Base-by-base conservation (phyloP, 2,329 filamentous ascomycete species). In the Xylaria sp. region DNA sequence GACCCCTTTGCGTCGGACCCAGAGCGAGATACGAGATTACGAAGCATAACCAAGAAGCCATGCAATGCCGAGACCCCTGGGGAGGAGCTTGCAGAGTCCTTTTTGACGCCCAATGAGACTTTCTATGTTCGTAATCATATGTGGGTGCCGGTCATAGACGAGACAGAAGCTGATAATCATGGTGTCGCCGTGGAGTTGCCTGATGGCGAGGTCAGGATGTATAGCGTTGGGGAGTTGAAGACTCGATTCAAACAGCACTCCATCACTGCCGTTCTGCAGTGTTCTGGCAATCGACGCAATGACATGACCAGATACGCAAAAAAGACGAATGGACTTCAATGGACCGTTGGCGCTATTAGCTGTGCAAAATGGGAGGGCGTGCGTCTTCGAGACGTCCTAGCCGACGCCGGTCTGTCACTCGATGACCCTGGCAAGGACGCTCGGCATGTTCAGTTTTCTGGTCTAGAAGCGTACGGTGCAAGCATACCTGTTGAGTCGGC, bases 401-500 rank as follows among this genome's bases (percentile, higher is more conserved):
- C 76, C 10, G 81, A 83, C 63, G 82, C 81, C 13, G 76, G 75
- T 1, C 60, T 79, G n/a, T 71, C 74, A 3, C 66, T 77, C 9
- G 66, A 68, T 22, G 67, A 76, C 9, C 75, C 75, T 3, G 72
- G 75, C 39, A 72, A 75, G 22, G 75, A 77, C 39, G 74, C 73
- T 15, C 73, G 73, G 25, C 77, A 78, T 49, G 73, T 79, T 4
- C 77, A 79, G 33, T 87, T 90, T 71, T 80, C 83, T 9, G 86
- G 86, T 13, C 78, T 86, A 54, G 87, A 90, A 75, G 86, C 87
- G 15, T 89, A 90, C 73, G 84, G 84, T 65, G 82, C 88, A 15
- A 89, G 85, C 42, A 89, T 90, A 51, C 87, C 88, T 0, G 81
- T 90, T 55, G 79, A 82, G 38, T 85, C 87, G 25, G 86, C 86